Evolutionary conservation across 805 yeast species (phyloP).

Genomic region (Yarrowia sp.): DNA sequence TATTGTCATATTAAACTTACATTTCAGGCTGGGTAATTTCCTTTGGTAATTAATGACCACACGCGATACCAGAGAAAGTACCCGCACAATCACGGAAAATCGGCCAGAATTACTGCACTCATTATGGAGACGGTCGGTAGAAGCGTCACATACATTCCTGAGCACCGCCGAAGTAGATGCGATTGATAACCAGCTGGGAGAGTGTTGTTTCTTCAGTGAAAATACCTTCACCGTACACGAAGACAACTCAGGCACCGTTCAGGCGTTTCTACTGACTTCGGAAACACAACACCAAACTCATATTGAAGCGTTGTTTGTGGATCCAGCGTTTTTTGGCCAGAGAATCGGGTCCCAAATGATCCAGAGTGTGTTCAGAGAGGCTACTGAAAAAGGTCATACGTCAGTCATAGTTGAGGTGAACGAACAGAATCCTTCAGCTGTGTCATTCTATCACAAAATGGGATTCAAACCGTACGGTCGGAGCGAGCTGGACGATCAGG

Average conservation of each 20-base stretch:
- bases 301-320: slow-evolving; percentile 2
- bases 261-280: not conserved
- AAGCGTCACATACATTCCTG: not conserved
- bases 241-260: not conserved
- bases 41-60: no score
- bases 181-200: not conserved
- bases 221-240: not conserved
- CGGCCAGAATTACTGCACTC: not conserved
- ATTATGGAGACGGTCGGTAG: not conserved
- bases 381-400: not conserved
- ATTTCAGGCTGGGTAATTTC: no score
- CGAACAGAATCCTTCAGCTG: not conserved
- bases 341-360: not conserved
- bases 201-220: not conserved
- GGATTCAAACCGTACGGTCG: not conserved
- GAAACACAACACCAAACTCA: not conserved
- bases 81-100: no score
- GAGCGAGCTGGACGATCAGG: slow-evolving; percentile 7
- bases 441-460: not conserved
- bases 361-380: not conserved
- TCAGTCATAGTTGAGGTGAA: not conserved
- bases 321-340: not conserved
- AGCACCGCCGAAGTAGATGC: not conserved
- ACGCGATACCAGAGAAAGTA: no score
- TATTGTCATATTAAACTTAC: no score